Percentiles rank a stretch among this genome's conserved stretches.
These are phyloP conservation scores for Gregarina niphandrodes DNA, from an alignment of 169 alveolate genomes.

Conservation along the genomic window DNA sequence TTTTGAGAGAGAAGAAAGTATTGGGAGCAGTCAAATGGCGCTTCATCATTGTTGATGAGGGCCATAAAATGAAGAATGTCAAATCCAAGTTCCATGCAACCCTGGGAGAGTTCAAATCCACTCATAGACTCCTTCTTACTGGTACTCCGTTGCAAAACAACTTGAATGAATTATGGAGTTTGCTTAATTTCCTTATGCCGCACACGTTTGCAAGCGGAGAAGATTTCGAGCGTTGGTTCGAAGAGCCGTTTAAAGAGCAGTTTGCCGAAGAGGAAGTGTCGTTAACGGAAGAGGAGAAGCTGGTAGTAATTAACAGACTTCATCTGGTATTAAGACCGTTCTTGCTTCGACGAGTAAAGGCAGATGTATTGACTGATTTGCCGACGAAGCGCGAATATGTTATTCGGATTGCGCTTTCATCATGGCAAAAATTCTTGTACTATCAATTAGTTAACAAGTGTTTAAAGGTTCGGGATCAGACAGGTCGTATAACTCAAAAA, in stretches of 20 bases:
- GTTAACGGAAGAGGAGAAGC: constrained; percentile 35
- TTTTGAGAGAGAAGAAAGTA: constrained; percentile 13
- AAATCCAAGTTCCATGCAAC: constrained; percentile 66
- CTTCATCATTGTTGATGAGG: constrained; percentile 89
- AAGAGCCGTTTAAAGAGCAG: constrained; percentile 14
- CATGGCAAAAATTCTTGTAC: constrained; percentile 53
- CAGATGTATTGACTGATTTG: constrained; percentile 82
- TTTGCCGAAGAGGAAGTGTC: constrained; percentile 21
- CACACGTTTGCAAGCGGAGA: constrained; percentile 75
- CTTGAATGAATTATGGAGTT: constrained; percentile 92
- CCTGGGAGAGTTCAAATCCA: constrained; percentile 42
- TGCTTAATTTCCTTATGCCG: constrained; percentile 88
- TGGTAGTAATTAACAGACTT: constrained; percentile 50
- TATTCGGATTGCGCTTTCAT: constrained; percentile 56
- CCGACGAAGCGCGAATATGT: constrained; percentile 84
- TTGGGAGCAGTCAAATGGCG: constrained; percentile 6
- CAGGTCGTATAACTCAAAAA: constrained; percentile 23
- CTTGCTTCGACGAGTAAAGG: constrained; percentile 85
- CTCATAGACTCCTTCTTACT: constrained; percentile 76
- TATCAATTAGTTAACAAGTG: constrained; percentile 1
- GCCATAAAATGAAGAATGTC: constrained; percentile 88
- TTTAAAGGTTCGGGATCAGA: too few species aligned
- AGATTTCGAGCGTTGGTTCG: constrained; percentile 81
- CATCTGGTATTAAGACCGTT: constrained; percentile 86
- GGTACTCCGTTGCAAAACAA: constrained; percentile 97